Conservation (phyloP, 441 rosid genomes). For the Pelargonium australe region DNA sequence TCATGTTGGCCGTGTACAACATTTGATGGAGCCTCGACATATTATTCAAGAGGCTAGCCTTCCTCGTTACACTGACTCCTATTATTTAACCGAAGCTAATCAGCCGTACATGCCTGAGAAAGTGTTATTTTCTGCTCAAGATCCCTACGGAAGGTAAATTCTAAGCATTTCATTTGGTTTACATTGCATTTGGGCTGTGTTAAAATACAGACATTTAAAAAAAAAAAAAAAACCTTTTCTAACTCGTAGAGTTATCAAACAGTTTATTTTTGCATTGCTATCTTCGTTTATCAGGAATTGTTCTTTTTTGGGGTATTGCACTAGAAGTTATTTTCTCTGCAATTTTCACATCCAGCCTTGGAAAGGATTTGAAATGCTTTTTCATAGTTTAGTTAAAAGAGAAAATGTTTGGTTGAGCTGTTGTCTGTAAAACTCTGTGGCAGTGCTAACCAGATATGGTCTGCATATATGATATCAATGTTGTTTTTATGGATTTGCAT, state of each 20-base stretch:
- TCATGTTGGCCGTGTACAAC: constrained; percentile 4
- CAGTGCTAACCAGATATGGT: too few relatives aligned
- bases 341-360: neutral
- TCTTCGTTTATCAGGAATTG: neutral
- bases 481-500: too few relatives aligned
- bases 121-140: constrained; percentile 14
- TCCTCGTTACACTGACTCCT: constrained; percentile 7
- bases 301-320: neutral
- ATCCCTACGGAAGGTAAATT: constrained; percentile 20
- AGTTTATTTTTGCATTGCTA: neutral
- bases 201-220: neutral
- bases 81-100: constrained; percentile 17
- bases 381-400: too few relatives aligned
- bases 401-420: too few relatives aligned
- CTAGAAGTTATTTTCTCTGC: neutral
- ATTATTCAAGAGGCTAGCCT: constrained; percentile 12
- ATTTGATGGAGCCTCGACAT: constrained; percentile 10
- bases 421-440: too few relatives aligned
- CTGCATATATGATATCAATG: too few relatives aligned
- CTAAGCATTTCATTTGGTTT: neutral
- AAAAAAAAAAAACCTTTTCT: neutral
- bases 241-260: neutral
- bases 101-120: constrained; percentile 22
- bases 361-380: too few relatives aligned
- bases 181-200: neutral